Evolutionary conservation across 352 stramenopile species (phyloP).

Genomic region (Blastocystis sp.): DNA sequence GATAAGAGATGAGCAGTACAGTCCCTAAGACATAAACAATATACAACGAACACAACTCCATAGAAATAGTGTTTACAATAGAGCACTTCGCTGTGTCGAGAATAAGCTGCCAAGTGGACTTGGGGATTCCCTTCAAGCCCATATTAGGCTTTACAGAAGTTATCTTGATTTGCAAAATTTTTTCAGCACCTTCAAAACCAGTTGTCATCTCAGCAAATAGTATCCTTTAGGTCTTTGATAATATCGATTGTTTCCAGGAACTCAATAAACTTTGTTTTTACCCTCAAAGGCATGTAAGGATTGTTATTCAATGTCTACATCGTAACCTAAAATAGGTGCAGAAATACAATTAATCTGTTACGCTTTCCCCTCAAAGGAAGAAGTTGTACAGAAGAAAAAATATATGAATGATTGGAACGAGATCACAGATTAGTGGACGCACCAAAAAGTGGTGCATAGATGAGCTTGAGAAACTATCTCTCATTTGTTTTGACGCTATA

Average conservation of each 20-base stretch:
- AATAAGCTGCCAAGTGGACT: slow-evolving; percentile 83
- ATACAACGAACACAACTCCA: slow-evolving; percentile 88
- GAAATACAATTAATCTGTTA: neutral
- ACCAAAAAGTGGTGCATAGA: neutral
- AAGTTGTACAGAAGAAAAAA: neutral
- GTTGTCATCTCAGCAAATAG: slow-evolving; percentile 30
- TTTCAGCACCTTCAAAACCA: slow-evolving; percentile 93
- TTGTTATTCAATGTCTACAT: neutral
- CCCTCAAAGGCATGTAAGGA: neutral
- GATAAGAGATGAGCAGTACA: slow-evolving; percentile 73
- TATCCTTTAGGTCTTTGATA: neutral
- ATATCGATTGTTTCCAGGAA: neutral
- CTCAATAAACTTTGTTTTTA: neutral
- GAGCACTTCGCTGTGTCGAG: slow-evolving; percentile 86
- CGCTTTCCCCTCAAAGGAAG: neutral
- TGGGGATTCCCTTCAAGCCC: slow-evolving; percentile 82
- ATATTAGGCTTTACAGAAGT: slow-evolving; percentile 64
- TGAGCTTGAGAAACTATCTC: no score
- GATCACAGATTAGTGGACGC: neutral
- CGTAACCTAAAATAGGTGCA: neutral
- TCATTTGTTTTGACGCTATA: no score
- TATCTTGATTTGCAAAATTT: slow-evolving; percentile 91
- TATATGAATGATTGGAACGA: neutral
- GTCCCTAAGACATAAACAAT: slow-evolving; percentile 69
- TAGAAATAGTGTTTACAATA: slow-evolving; percentile 89